Base-by-base conservation (phyloP, 73 alveolate species). In the Paramecium primaurelia region DNA sequence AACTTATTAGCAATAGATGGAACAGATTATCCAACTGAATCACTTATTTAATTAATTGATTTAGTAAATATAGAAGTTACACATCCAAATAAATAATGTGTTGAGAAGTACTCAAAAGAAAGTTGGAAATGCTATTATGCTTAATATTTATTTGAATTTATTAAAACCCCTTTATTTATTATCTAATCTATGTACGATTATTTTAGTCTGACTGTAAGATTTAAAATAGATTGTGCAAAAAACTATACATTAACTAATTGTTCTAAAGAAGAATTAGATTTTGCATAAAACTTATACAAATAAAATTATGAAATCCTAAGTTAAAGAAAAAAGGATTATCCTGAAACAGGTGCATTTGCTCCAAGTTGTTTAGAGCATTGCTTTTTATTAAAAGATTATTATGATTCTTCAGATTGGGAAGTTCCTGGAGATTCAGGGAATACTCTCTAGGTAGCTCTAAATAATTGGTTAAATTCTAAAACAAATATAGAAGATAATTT, bases 341-440 rank as follows among this genome's bases (percentile, higher is more conserved):
- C 22, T 8, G 91, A 26, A 2, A 49, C 47, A 8, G 91, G 91
- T 18, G 71, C 77, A 44, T 80, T 80, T 80, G 91, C 91, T 12
- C 91, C 91, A 20, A 26, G 64, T 45, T 80, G 91, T 80, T 26
- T 47, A 18, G 40, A 32, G 6, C 40, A 32, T 16, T 32, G 88
- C 16, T 75, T 75, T 45, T 37, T 75, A 22, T 22, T 32, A 75
- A 40, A 1, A 3, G 25, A n/a, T 20, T 16, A 20, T 1, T 32
- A 75, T 22, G 22, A 37, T 40, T 37, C 58, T 36, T 10, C 14
- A 0, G 34, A 26, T 40, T 34, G 42, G 59, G 18, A 75, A 37
- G 88, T 75, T 14, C 88, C 88, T 4, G 88, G 59, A 75, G 88
- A 45, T n/a, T 75, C 88, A 75, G 88, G 84, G 14, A 68, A 68